Percentiles rank a stretch among this genome's conserved stretches.
Conservation (phyloP, 768 basidiomycete species). For the Mycena haematopus region DNA sequence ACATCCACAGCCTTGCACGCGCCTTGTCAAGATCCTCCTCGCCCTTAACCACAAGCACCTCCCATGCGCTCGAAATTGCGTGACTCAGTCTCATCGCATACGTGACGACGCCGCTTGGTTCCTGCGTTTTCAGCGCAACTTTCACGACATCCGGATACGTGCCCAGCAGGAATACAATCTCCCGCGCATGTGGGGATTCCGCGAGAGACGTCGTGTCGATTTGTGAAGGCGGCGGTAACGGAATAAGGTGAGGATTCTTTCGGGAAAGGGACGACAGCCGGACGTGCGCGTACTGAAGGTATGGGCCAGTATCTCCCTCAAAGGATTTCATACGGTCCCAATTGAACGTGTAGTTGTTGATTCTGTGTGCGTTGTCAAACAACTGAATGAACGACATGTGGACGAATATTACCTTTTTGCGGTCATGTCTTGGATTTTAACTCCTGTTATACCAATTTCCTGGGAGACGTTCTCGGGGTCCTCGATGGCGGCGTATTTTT, state of each 20-base stretch:
- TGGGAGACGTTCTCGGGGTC: slow-evolving; percentile 80
- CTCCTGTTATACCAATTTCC: slow-evolving; percentile 92
- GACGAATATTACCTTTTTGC: slow-evolving; percentile 72
- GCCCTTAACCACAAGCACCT: slow-evolving; percentile 84
- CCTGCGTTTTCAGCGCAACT: slow-evolving; percentile 82
- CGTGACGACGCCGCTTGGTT: slow-evolving; percentile 91
- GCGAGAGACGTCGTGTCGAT: slow-evolving; percentile 74
- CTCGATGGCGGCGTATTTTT: slow-evolving; percentile 87
- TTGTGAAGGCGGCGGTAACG: slow-evolving; percentile 71
- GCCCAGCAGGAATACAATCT: slow-evolving; percentile 86
- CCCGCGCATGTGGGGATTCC: slow-evolving; percentile 75
- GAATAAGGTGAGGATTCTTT: slow-evolving; percentile 87
- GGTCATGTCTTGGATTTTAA: slow-evolving; percentile 98
- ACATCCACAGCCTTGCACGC: slow-evolving; percentile 86
- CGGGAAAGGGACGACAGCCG: slow-evolving; percentile 89
- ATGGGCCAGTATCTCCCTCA: slow-evolving; percentile 95
- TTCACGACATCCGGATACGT: slow-evolving; percentile 92
- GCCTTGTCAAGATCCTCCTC: slow-evolving; percentile 81
- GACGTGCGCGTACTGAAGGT: slow-evolving; percentile 96
- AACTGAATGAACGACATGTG: slow-evolving; percentile 12
- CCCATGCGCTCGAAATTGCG: slow-evolving; percentile 92
- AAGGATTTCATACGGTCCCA: slow-evolving; percentile 95
- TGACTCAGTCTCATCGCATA: slow-evolving; percentile 89
- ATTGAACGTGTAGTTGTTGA: slow-evolving; percentile 96
- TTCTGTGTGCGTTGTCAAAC: slow-evolving; percentile 49